Base-by-base conservation (phyloP, 2,329 filamentous ascomycete species). In the Acrocalymma vagum region DNA sequence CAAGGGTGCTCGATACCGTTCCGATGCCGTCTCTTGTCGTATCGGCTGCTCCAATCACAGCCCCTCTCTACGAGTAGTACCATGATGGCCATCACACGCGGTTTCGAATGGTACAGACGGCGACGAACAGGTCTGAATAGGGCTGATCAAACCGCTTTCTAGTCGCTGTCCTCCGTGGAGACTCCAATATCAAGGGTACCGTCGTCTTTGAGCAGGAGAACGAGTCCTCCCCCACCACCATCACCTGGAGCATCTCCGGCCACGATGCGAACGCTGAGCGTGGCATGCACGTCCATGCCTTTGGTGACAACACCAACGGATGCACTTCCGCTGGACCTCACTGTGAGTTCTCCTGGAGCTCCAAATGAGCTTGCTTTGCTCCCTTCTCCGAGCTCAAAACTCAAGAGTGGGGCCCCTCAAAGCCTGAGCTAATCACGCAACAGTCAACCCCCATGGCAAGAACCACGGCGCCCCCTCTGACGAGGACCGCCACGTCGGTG, bases 301-400 rank as follows among this genome's bases (percentile, higher is more conserved):
- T 96, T 70, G 94, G 94, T 73, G 94, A 97, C 84, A 97, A 97
- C 84, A 97, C 94, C 82, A 99, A 99, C 79, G 94, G 94, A 75
- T 99, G 94, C 88, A 97, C 93, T 58, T 95, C 89, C 59, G 94
- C 94, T 59, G 94, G 94, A 38, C 93, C 94, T 76, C 94, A 99
- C 82, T 99, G 91, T 95, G 80, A 72, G 89, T 78, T 42, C 20
- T 11, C 8, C 3, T 13, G 13, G 4, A 29, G 10, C 13, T 16
- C 24, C 15, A n/a, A 9, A n/a, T n/a, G n/a, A n/a, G n/a, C n/a
- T n/a, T n/a, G n/a, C n/a, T 11, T 25, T 38, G 26, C 6, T 23
- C 22, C 28, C 20, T 21, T 22, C 17, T 6, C 17, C 11, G 32
- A 27, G 17, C 29, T 11, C n/a, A 10, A 3, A 38, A 11, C 18